phyloP scores from a whole-genome alignment of 2,329 filamentous ascomycete genomes.

The Seiridium cupressi region DNA sequence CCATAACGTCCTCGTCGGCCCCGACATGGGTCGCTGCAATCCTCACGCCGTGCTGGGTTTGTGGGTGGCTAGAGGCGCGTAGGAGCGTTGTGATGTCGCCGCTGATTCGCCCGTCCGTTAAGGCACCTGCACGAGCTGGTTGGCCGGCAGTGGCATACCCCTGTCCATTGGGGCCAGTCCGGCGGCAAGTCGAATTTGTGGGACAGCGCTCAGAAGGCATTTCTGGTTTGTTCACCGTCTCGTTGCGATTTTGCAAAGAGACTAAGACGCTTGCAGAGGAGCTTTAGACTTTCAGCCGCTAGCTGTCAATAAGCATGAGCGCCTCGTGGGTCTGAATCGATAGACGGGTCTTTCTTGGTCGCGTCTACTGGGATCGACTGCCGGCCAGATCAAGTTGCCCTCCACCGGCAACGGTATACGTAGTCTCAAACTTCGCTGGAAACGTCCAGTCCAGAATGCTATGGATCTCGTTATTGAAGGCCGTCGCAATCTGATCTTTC shows the following conservation, averaged over 20 bases:
- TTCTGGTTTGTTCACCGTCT: neutral
- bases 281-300: too few relatives aligned
- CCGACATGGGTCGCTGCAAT: neutral
- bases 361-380: neutral
- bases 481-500: too few relatives aligned
- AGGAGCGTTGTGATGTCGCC: constrained; percentile 4
- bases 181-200: constrained; percentile 6
- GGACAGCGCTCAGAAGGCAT: neutral
- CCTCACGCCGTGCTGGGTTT: neutral
- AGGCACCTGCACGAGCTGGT: constrained; percentile 2
- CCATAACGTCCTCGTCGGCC: neutral
- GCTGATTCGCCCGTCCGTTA: constrained; percentile 5
- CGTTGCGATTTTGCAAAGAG: neutral
- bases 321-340: neutral
- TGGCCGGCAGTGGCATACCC: neutral
- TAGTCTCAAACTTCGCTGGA: too few relatives aligned
- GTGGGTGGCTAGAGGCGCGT: neutral
- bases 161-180: constrained; percentile 2
- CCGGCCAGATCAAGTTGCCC: too few relatives aligned
- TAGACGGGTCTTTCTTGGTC: too few relatives aligned
- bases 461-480: too few relatives aligned
- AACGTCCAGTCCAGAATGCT: too few relatives aligned
- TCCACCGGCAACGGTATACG: too few relatives aligned
- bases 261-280: too few relatives aligned
- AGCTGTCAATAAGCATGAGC: neutral